These are phyloP conservation scores for Candida chauliodis DNA, from an alignment of 805 yeast genomes.

Conservation along the genomic window DNA sequence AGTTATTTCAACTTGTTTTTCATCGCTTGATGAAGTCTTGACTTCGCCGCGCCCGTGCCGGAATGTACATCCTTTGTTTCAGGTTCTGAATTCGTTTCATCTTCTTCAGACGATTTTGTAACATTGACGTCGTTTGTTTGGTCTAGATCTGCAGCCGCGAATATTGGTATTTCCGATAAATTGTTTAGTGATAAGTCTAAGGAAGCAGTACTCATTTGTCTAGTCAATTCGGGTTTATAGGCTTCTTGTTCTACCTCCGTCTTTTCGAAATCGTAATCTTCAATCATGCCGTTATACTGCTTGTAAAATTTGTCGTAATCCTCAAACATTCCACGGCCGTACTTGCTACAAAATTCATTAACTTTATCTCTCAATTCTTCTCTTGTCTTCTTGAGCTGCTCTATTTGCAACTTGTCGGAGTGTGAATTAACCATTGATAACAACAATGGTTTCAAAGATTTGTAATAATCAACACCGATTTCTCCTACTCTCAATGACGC, in stretches of 20 bases:
- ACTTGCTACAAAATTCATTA: slow-evolving; percentile 31
- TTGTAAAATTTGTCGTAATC: slow-evolving; percentile 32
- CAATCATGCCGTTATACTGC: slow-evolving; percentile 17
- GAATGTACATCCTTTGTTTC: neutral
- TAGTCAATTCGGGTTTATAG: neutral
- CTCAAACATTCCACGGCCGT: slow-evolving; percentile 37
- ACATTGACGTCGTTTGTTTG: slow-evolving; percentile 2
- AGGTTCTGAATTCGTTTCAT: neutral
- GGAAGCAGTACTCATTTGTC: slow-evolving; percentile 6
- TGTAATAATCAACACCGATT: slow-evolving; percentile 39
- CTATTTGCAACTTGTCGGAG: slow-evolving; percentile 28
- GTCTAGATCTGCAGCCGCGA: slow-evolving; percentile 14
- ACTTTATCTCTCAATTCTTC: slow-evolving; percentile 25
- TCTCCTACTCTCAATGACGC: slow-evolving; percentile 41
- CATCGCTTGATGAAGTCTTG: neutral
- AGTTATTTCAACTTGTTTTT: neutral
- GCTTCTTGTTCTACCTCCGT: slow-evolving; percentile 5
- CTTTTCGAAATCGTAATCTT: neutral
- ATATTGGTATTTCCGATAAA: slow-evolving; percentile 28
- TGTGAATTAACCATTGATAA: slow-evolving; percentile 29
- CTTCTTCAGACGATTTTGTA: slow-evolving; percentile 5
- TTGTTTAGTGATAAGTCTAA: slow-evolving; percentile 14
- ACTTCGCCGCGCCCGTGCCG: no score
- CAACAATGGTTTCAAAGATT: slow-evolving; percentile 35
- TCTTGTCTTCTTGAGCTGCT: slow-evolving; percentile 26